Base-by-base conservation (phyloP, 495 filamentous ascomycete species). In the Ramalina intermedia region DNA sequence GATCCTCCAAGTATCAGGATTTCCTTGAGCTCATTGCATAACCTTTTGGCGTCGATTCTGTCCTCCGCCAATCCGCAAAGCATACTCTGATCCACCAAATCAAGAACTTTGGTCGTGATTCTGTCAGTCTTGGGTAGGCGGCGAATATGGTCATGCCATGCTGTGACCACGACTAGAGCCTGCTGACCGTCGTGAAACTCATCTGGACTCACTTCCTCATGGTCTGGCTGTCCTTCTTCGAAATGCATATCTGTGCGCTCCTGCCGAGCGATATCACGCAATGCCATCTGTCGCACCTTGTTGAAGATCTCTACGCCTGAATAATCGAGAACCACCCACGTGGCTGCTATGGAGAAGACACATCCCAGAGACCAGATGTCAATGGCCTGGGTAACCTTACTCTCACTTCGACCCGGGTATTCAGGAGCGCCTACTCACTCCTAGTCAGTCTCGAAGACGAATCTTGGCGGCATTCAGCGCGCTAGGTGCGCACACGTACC, bases 351-450 rank as follows among this genome's bases (percentile, higher is more conserved):
- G 2, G 67, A 70, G 16, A 70, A 51, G 9, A 70, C 64, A 56
- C 67, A 70, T 1, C 63, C 67, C 43, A 69, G 55, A 9, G 66
- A 68, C 66, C 67, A 69, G 3, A 56, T 66, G 46, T 69, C 66
- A 39, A 68, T 62, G 27, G 55, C 56, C 48, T 66, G 66, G 6
- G 50, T 48, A 17, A 64, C 55, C 9, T 43, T 27, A 37, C 39
- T 54, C 12, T 23, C 47, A 6, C 49, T 55, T 16, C 54, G 26
- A 18, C 36, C 35, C 3, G 40, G 20, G 20, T 41, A n/a, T 26
- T 40, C 44, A 38, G 43, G 50, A 3, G 56, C 37, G 47, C 53
- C 38, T 47, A 37, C 41, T 27, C 27, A 52, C 50, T 18, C 52
- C 52, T 47, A 51, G 46, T 47, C 48, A 16, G 47, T 46, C 16